A percentile compares a stretch with the other conserved stretches of the same genome.
These are phyloP conservation scores for Zygotorulaspora florentina DNA, from an alignment of 805 yeast genomes.

Conservation along the genomic window DNA sequence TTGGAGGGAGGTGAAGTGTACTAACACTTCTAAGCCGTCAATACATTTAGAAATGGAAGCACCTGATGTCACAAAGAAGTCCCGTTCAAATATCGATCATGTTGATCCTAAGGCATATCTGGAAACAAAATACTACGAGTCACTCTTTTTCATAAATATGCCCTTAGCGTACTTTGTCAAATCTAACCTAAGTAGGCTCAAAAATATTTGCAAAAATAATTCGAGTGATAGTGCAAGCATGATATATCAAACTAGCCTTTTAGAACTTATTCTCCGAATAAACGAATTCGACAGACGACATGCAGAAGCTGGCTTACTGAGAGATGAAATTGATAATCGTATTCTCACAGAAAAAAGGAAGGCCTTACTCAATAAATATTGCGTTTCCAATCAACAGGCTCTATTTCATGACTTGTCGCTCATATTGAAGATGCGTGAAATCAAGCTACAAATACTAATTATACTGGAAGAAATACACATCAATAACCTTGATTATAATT, in stretches of 20 bases:
- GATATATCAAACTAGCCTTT: conserved; percentile 27
- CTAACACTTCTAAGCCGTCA: not conserved
- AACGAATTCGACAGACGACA: conserved; percentile 44
- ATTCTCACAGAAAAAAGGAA: conserved; percentile 25
- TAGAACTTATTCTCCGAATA: conserved; percentile 33
- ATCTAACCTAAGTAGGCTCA: conserved; percentile 46
- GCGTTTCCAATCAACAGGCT: conserved; percentile 6
- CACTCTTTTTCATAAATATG: conserved; percentile 34
- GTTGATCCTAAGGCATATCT: conserved; percentile 26
- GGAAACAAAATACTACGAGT: conserved; percentile 35
- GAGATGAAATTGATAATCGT: conserved; percentile 22
- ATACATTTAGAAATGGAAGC: conserved; percentile 10
- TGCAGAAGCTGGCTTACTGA: conserved; percentile 14
- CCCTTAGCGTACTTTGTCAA: conserved; percentile 43
- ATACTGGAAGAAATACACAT: conserved; percentile 43
- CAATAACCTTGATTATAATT: conserved; percentile 35
- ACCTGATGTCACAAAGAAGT: conserved; percentile 2
- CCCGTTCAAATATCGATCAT: not conserved
- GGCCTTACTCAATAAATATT: conserved; percentile 12
- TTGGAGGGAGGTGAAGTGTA: conserved; percentile 12
- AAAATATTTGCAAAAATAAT: conserved; percentile 37
- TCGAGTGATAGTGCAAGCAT: conserved; percentile 14
- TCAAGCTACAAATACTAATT: conserved; percentile 50
- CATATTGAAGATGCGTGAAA: conserved; percentile 50
- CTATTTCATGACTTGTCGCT: conserved; percentile 33